These are phyloP conservation scores for Naganishia antarctica DNA, from an alignment of 768 basidiomycete genomes.

Conservation along the genomic window DNA sequence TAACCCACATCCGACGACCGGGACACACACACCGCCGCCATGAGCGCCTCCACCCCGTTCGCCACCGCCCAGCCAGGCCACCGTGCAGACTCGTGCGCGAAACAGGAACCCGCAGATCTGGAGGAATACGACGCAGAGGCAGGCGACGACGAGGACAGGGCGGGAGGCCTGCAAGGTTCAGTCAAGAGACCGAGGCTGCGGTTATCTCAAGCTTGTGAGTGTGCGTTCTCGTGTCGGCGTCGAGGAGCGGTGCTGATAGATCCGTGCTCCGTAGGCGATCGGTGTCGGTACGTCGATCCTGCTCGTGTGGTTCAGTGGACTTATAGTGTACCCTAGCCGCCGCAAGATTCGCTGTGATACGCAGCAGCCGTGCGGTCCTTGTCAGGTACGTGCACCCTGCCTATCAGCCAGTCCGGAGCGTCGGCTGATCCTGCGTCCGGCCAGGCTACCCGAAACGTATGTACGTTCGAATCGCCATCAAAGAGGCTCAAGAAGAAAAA, in stretches of 20 bases:
- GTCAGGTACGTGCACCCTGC: conserved; percentile 23
- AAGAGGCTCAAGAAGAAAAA: conserved; percentile 31
- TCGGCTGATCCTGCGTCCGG: not conserved
- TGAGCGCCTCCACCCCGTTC: too few species aligned
- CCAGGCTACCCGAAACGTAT: conserved; percentile 34
- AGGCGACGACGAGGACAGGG: conserved; percentile 20
- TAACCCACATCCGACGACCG: too few species aligned
- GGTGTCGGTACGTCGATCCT: conserved; percentile 22
- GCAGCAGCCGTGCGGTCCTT: conserved; percentile 48
- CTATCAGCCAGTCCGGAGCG: not conserved
- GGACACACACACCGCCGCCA: too few species aligned
- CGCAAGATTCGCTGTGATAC: conserved; percentile 42
- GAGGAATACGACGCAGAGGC: conserved; percentile 10
- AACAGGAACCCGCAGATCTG: not conserved
- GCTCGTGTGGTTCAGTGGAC: not conserved
- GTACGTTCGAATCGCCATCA: conserved; percentile 50
- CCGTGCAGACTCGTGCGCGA: too few species aligned
- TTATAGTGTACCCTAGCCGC: not conserved
- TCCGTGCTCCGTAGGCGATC: conserved; percentile 21
- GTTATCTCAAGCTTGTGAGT: conserved; percentile 30
- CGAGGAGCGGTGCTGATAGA: not conserved
- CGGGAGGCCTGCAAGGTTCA: conserved; percentile 14
- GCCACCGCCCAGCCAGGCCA: too few species aligned
- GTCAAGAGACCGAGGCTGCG: conserved; percentile 29
- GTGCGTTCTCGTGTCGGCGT: conserved; percentile 4